Evolutionary conservation across 2,329 filamentous ascomycete species (phyloP).

Genomic region (Penicillium sp.): DNA sequence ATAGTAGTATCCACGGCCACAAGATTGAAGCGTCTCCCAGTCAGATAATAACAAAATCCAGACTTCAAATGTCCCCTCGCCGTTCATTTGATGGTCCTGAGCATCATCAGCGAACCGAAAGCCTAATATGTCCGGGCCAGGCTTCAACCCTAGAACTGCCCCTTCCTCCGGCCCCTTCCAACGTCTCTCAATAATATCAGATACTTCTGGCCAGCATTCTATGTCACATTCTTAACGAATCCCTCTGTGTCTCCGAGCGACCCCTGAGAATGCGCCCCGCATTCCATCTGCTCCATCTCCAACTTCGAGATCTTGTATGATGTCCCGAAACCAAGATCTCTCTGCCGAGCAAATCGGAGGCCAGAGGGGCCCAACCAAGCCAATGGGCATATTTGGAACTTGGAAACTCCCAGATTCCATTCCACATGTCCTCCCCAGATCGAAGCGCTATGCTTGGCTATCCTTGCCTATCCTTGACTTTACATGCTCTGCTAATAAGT

Average conservation of each 20-base stretch:
- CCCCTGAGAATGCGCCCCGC: conserved; percentile 17
- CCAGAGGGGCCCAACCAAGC: background rate
- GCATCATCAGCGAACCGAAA: background rate
- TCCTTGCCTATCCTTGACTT: conserved; percentile 14
- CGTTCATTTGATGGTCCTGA: background rate
- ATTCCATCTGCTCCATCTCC: conserved; percentile 17
- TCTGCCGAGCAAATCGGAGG: background rate
- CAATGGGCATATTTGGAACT: background rate
- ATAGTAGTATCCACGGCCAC: background rate
- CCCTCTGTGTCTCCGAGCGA: conserved; percentile 5
- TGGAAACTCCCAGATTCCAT: conserved; percentile 12
- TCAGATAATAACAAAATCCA: background rate
- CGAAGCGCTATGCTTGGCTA: conserved; percentile 15
- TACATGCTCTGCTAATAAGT: conserved; percentile 4
- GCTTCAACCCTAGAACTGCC: background rate
- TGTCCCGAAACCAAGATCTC: background rate
- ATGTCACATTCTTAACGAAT: background rate
- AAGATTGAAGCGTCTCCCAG: background rate
- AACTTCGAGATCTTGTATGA: background rate
- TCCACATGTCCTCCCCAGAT: conserved; percentile 17
- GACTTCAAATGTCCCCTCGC: background rate
- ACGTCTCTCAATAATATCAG: conserved; percentile 6
- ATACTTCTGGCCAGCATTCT: background rate
- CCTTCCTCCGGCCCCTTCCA: background rate
- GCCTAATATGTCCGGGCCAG: background rate